phyloP scores from a whole-genome alignment of 2,329 filamentous ascomycete genomes.

The Plectosphaerella cucumerina region DNA sequence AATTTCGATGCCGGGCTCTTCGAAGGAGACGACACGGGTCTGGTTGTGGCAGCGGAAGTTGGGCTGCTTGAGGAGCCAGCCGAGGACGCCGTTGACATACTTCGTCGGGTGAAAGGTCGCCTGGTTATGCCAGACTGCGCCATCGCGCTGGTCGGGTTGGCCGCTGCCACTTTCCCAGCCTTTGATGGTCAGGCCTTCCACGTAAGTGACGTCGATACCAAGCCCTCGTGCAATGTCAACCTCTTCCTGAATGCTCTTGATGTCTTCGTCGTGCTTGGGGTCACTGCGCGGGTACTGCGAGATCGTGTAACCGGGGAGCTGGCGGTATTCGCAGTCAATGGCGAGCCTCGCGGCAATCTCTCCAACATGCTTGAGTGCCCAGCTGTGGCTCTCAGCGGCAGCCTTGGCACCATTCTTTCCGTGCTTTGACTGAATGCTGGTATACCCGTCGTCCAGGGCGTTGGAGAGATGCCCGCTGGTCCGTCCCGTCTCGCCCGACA shows the following conservation, averaged over 20 bases:
- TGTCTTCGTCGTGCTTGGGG: slow-evolving; percentile 37
- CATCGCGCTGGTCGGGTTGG: slow-evolving; percentile 44
- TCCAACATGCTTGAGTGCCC: slow-evolving; percentile 47
- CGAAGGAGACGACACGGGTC: slow-evolving; percentile 41
- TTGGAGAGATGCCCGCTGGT: slow-evolving; percentile 52
- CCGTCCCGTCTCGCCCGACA: slow-evolving; percentile 49
- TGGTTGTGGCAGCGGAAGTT: slow-evolving; percentile 50
- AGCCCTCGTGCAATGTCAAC: slow-evolving; percentile 35
- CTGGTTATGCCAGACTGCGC: slow-evolving; percentile 40
- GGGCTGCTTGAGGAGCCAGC: slow-evolving; percentile 44
- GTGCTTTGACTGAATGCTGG: slow-evolving; percentile 46
- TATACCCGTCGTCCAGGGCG: slow-evolving; percentile 49
- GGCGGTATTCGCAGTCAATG: slow-evolving; percentile 53
- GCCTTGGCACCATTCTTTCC: slow-evolving; percentile 41
- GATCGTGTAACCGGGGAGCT: slow-evolving; percentile 43
- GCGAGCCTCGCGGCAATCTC: slow-evolving; percentile 42
- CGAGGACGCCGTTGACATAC: slow-evolving; percentile 48
- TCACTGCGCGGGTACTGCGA: slow-evolving; percentile 41
- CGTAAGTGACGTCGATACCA: slow-evolving; percentile 36
- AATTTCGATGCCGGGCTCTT: slow-evolving; percentile 43
- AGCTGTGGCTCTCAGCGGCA: slow-evolving; percentile 50
- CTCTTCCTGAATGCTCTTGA: slow-evolving; percentile 40
- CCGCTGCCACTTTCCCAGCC: slow-evolving; percentile 41
- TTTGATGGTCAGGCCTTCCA: slow-evolving; percentile 38
- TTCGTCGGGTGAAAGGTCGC: slow-evolving; percentile 54